Evolutionary conservation across 306 rosid genomes (phyloP), one percentile per base, ranked within the genome.

Genomic region (Lithocarpus polystachyus): DNA sequence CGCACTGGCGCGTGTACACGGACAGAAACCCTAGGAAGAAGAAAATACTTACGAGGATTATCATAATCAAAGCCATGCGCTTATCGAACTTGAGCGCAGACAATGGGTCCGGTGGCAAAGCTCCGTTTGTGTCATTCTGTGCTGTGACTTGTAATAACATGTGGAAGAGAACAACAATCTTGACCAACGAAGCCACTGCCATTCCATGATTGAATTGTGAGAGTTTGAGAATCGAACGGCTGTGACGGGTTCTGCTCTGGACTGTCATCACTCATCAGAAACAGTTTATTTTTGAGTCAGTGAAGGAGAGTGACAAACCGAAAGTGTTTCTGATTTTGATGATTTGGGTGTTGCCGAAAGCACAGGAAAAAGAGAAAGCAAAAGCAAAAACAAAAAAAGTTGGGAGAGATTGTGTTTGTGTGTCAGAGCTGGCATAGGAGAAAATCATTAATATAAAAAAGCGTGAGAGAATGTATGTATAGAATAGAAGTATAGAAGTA

Each of bases 1-100:
- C 60, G 68, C 99, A 95, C 59, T 78, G 97, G n/a, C 99, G 98
- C 70, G 95, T 86, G 92, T 90, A 95, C 31, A 95, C 82, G 23
- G 99, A 95, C 35, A 93, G 64, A 23, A 91, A 88, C 4, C 98
- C 99, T 0, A 93, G 67, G 57, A 86, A 2, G 84, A 95, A 87
- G 80, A 95, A 93, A 4, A 82, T 87, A 4, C 61, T 52, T 6
- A 95, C 76, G 12, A 94, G 85, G 68, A 87, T 77, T 0, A 87
- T 86, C 37, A 91, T 78, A 1, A 89, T 88, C n/a, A 81, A 55
- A 56, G 86, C 91, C 97, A 94, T 91, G 60, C 86, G 79, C 33
- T 85, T 87, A 69, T 84, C 80, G 53, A 94, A 77, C 3, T 31
- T 78, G 5, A 86, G 75, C 68, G 11, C 75, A 12, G 79, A 5